Conservation (phyloP, 2,329 filamentous ascomycete genomes). For the Aulographum hederae region DNA sequence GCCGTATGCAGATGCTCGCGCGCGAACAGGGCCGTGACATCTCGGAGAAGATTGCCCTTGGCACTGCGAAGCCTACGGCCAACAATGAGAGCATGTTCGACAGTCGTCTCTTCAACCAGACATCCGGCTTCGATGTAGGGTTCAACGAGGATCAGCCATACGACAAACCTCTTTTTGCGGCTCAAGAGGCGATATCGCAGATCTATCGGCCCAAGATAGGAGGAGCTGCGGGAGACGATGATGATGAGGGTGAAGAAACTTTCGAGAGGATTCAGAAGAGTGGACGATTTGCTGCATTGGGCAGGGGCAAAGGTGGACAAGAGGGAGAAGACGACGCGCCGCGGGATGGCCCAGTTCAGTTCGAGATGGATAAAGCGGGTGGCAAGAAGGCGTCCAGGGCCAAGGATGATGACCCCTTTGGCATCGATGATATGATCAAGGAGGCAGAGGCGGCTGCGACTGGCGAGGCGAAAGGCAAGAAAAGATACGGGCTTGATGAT, state of each 20-base stretch:
- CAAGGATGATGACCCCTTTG: conserved; percentile 52
- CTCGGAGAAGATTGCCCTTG: conserved; percentile 87
- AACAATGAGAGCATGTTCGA: conserved; percentile 93
- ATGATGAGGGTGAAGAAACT: conserved; percentile 59
- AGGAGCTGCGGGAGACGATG: conserved; percentile 55
- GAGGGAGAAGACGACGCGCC: conserved; percentile 56
- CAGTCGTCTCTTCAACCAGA: conserved; percentile 85
- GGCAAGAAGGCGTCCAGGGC: conserved; percentile 8
- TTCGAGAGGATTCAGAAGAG: conserved; percentile 78
- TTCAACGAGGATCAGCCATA: conserved; percentile 97
- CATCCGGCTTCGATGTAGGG: conserved; percentile 72
- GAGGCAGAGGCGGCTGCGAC: conserved; percentile 48
- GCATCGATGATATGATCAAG: conserved; percentile 82
- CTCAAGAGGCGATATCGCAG: conserved; percentile 82
- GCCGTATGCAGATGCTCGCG: conserved; percentile 79
- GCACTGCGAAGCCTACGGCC: conserved; percentile 85
- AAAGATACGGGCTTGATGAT: conserved; percentile 61
- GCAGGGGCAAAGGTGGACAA: conserved; percentile 72
- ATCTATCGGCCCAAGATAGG: conserved; percentile 72
- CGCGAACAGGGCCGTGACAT: conserved; percentile 94
- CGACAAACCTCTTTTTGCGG: conserved; percentile 91
- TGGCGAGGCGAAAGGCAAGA: conserved; percentile 36
- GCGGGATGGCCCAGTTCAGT: conserved; percentile 83
- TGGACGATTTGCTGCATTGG: conserved; percentile 74
- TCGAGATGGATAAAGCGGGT: conserved; percentile 51